A percentile compares a stretch with the other conserved stretches of the same genome.
These are phyloP conservation scores for Phytopythium sindhum DNA, from an alignment of 352 stramenopile species.

Conservation along the genomic window DNA sequence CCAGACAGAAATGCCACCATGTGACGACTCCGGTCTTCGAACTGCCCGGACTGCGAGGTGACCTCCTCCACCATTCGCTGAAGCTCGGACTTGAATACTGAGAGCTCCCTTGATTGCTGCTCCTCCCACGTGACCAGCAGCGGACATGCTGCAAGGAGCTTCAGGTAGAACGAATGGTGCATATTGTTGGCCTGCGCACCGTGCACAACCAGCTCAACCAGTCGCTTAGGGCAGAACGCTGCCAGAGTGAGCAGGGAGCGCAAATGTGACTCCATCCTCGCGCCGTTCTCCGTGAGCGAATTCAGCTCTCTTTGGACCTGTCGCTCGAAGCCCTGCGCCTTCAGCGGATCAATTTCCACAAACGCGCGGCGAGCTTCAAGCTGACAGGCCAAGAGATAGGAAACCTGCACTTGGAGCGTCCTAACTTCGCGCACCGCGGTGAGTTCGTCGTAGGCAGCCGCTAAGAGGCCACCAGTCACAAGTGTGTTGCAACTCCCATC, in stretches of 20 bases:
- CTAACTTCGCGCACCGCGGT: slow-evolving; percentile 8
- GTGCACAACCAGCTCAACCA: slow-evolving; percentile 24
- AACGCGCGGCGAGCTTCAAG: slow-evolving; percentile 13
- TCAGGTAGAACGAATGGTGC: slow-evolving; percentile 23
- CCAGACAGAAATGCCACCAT: slow-evolving; percentile 21
- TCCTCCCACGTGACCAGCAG: slow-evolving; percentile 30
- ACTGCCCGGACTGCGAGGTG: slow-evolving; percentile 13
- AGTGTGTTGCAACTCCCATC: not conserved
- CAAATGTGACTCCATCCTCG: slow-evolving; percentile 9
- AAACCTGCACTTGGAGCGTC: slow-evolving; percentile 22
- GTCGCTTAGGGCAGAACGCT: slow-evolving; percentile 24
- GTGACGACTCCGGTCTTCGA: slow-evolving; percentile 26
- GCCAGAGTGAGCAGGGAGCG: slow-evolving; percentile 18
- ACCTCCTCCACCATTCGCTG: slow-evolving; percentile 19
- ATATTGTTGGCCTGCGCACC: slow-evolving; percentile 12
- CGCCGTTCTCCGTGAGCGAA: slow-evolving; percentile 22
- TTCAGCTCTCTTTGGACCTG: slow-evolving; percentile 27
- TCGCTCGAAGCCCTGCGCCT: slow-evolving; percentile 14
- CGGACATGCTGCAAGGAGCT: slow-evolving; percentile 20
- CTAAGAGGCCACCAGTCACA: slow-evolving; percentile 5
- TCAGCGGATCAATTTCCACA: slow-evolving; percentile 3
- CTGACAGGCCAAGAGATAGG: slow-evolving; percentile 31
- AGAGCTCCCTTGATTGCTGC: not conserved
- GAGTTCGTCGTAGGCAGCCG: slow-evolving; percentile 22
- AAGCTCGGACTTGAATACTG: slow-evolving; percentile 22